A percentile compares a stretch with the other conserved stretches of the same genome.
phyloP scores from a whole-genome alignment of 441 rosid species.

The Pelargonium myrrhifolium region DNA sequence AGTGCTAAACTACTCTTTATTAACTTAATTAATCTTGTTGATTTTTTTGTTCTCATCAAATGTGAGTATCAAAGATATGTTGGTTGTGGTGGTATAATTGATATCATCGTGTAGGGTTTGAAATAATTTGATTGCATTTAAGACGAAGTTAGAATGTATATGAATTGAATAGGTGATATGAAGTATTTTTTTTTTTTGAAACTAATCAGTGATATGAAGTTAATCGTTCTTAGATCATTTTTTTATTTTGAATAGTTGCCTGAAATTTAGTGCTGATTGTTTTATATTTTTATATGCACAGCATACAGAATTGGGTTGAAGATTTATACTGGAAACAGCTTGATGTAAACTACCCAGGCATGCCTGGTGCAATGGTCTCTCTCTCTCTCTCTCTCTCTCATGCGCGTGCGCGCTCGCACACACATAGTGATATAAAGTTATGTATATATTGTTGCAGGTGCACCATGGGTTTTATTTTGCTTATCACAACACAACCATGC shows the following conservation, averaged over 20 bases:
- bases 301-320: slow-evolving; percentile 89
- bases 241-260: neutral
- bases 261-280: neutral
- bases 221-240: neutral
- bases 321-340: slow-evolving; percentile 95
- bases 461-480: slow-evolving; percentile 88
- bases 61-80: neutral
- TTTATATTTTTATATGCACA: slow-evolving; percentile 21
- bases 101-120: neutral
- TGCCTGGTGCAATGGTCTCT: slow-evolving; percentile 81
- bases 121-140: neutral
- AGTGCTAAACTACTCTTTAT: neutral
- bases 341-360: slow-evolving; percentile 84
- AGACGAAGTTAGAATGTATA: neutral
- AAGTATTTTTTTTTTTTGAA: too few relatives aligned
- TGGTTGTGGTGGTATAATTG: neutral
- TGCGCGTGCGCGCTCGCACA: too few relatives aligned
- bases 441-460: slow-evolving; percentile 42
- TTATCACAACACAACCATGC: slow-evolving; percentile 77
- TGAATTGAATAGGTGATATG: too few relatives aligned
- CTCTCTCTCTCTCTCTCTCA: neutral
- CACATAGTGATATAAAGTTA: too few relatives aligned
- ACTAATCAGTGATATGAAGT: neutral
- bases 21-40: neutral
- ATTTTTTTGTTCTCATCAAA: neutral